Percentiles rank a stretch among this genome's conserved stretches.
Conservation (phyloP, 345 rosid genomes). For the Microthlaspi erraticum region DNA sequence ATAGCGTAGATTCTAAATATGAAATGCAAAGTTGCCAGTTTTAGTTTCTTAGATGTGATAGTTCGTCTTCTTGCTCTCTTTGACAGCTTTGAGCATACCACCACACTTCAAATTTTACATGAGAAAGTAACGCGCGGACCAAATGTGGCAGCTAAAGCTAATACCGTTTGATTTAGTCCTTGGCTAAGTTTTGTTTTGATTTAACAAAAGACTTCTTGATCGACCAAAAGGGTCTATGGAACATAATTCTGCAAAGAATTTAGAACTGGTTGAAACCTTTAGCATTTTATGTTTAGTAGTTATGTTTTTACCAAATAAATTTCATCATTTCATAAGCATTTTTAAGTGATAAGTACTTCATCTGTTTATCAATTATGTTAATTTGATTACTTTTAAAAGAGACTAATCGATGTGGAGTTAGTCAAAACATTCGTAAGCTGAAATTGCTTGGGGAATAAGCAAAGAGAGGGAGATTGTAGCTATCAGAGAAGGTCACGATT, state of each 20-base stretch:
- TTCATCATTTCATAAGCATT: constrained; percentile 30
- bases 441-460: constrained; percentile 43
- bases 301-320: constrained; percentile 15
- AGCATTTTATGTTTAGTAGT: neutral
- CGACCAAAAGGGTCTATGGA: constrained; percentile 3
- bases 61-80: constrained; percentile 15
- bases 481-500: constrained; percentile 44
- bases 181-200: constrained; percentile 22
- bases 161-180: constrained; percentile 4
- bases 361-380: neutral
- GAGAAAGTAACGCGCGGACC: constrained; percentile 11
- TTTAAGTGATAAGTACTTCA: constrained; percentile 33
- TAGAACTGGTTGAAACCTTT: neutral
- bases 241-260: neutral
- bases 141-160: constrained; percentile 15
- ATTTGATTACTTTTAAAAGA: neutral
- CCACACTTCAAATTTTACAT: constrained; percentile 16
- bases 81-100: neutral
- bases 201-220: constrained; percentile 18
- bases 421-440: constrained; percentile 39
- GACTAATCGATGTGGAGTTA: constrained; percentile 36
- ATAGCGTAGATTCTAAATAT: constrained; percentile 32
- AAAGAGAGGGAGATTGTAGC: constrained; percentile 41
- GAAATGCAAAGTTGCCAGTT: constrained; percentile 8
- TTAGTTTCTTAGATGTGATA: constrained; percentile 16